Conservation (phyloP, 179 eudicot genomes). For the Kewa caespitosa region DNA sequence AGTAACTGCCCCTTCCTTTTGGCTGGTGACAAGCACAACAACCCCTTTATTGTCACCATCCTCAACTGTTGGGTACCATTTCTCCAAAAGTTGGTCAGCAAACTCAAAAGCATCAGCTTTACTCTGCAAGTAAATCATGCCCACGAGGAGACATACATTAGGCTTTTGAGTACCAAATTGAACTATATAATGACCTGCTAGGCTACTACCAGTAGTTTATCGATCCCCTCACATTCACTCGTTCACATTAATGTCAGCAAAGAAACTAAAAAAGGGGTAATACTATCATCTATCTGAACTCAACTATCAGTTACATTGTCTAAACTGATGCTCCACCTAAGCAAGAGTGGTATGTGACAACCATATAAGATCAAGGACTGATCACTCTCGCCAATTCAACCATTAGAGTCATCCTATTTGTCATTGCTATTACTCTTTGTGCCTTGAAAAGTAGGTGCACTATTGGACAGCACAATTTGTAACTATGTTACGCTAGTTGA, state of each 20-base stretch:
- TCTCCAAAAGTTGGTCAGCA: slow-evolving; percentile 93
- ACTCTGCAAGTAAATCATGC: slow-evolving; percentile 53
- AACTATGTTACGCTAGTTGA: too few species aligned
- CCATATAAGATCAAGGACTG: too few species aligned
- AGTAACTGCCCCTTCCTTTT: slow-evolving; percentile 97
- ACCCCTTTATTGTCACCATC: slow-evolving; percentile 91
- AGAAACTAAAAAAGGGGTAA: neutral
- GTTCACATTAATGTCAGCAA: neutral
- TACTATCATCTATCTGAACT: neutral
- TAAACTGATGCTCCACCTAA: neutral
- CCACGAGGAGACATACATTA: neutral
- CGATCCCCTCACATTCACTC: neutral
- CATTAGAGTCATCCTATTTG: too few species aligned
- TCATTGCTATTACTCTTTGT: too few species aligned
- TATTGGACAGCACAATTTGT: too few species aligned
- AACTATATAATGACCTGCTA: neutral
- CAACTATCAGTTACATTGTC: neutral
- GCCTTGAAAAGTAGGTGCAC: too few species aligned
- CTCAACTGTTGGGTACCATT: slow-evolving; percentile 88
- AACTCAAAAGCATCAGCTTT: slow-evolving; percentile 99
- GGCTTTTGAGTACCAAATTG: slow-evolving; percentile 8
- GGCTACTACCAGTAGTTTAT: neutral
- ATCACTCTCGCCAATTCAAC: too few species aligned
- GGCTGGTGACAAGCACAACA: slow-evolving; percentile 93
- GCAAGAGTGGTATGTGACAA: too few species aligned